These are phyloP conservation scores for Heterobasidion annosum DNA, from an alignment of 1,284 basidiomycete genomes.

Conservation along the genomic window DNA sequence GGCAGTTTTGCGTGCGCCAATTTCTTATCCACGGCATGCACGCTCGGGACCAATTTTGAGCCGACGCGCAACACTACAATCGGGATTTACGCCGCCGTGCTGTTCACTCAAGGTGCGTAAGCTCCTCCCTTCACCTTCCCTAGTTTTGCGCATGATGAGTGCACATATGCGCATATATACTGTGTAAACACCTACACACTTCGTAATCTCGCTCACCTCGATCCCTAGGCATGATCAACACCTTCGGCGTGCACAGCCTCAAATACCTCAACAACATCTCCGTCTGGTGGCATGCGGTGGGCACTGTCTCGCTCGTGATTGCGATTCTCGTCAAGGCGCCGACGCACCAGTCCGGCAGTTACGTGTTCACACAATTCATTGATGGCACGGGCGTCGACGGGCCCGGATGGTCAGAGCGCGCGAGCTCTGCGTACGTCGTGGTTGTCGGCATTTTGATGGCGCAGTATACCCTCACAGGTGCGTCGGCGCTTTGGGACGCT, in stretches of 20 bases:
- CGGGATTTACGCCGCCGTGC: slow-evolving; percentile 65
- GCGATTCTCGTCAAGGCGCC: slow-evolving; percentile 64
- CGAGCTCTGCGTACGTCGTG: slow-evolving; percentile 60
- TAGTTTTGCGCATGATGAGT: not conserved
- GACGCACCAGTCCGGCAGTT: slow-evolving; percentile 53
- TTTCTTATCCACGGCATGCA: slow-evolving; percentile 56
- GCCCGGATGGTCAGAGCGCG: slow-evolving; percentile 58
- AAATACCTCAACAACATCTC: slow-evolving; percentile 65
- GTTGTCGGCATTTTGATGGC: slow-evolving; percentile 65
- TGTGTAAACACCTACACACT: too few species aligned
- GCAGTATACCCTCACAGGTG: slow-evolving; percentile 63
- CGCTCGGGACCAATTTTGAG: slow-evolving; percentile 47
- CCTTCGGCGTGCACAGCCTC: slow-evolving; percentile 59
- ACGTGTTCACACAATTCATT: slow-evolving; percentile 63
- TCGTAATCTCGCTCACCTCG: not conserved
- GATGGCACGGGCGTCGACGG: slow-evolving; percentile 56
- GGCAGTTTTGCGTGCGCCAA: slow-evolving; percentile 58
- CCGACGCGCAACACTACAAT: slow-evolving; percentile 52
- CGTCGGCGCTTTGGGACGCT: slow-evolving; percentile 5
- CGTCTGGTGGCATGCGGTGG: slow-evolving; percentile 65
- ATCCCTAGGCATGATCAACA: slow-evolving; percentile 48
- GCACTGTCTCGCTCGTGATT: slow-evolving; percentile 56
- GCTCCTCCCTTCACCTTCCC: not conserved
- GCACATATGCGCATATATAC: not conserved
- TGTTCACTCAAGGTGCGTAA: slow-evolving; percentile 44